phyloP scores from a whole-genome alignment of 2,329 filamentous ascomycete species.

The Diaporthe citriasiana region DNA sequence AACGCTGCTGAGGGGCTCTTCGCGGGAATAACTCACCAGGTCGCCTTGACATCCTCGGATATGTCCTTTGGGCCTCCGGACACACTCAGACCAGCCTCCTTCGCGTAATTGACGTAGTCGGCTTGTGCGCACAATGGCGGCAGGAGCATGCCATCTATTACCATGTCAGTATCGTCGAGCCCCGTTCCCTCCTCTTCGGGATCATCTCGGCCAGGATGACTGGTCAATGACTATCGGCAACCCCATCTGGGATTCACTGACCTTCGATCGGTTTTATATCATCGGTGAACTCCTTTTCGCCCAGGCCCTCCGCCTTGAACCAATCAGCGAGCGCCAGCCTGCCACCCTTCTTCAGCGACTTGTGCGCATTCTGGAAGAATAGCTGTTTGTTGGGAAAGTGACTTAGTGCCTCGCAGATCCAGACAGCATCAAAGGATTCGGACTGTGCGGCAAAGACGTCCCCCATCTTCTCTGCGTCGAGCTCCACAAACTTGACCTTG shows the following conservation, averaged over 20 bases:
- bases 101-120: constrained; percentile 67
- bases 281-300: constrained; percentile 58
- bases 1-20: neutral
- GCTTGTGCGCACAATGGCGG: constrained; percentile 67
- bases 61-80: constrained; percentile 67
- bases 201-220: neutral
- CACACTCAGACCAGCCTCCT: constrained; percentile 61
- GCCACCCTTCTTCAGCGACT: constrained; percentile 63
- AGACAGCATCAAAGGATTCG: constrained; percentile 67
- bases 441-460: constrained; percentile 60
- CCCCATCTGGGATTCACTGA: constrained; percentile 45
- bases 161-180: neutral
- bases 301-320: constrained; percentile 68
- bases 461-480: constrained; percentile 73
- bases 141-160: constrained; percentile 71
- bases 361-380: constrained; percentile 68
- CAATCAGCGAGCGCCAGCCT: constrained; percentile 72
- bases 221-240: neutral
- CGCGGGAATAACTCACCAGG: constrained; percentile 63
- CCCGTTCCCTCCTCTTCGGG: neutral
- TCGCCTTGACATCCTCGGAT: constrained; percentile 69
- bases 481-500: constrained; percentile 67
- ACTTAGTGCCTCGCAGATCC: constrained; percentile 74
- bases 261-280: constrained; percentile 73
- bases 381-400: constrained; percentile 71